Evolutionary conservation across 768 basidiomycete genomes (phyloP), one percentile per base, ranked within the genome.

Genomic region (Pisolithus tinctorius): DNA sequence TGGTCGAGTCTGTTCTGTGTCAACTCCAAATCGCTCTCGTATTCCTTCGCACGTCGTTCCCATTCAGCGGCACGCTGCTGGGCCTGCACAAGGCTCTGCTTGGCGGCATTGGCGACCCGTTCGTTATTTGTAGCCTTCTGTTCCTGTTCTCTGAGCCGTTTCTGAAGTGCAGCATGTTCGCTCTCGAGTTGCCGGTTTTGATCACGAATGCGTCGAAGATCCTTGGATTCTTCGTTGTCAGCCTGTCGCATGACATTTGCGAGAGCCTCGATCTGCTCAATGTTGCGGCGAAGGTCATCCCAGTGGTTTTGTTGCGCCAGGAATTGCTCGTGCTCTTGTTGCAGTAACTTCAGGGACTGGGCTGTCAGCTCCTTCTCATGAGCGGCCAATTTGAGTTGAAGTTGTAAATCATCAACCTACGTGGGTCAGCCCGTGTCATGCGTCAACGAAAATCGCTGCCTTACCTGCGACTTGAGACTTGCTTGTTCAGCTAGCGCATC

Each of bases 21-120:
- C 57, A 75, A 60, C 61, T 86, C 83, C 17, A 89, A 66, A 50
- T 84, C 77, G 20, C 72, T 69, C 65, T 89, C 86, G 40, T 77
- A 76, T 55, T 88, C 85, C 59, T 82, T 83, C 17, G 86, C 81
- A 23, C 83, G 83, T 55, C 78, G 78, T 67, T 93, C 90, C 88
- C 86, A 91, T 59, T 93, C 90, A 3, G 78, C 69, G 3, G 86
- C 78, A 25, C 86, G 86, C 63, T 89, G 86, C 54, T 91, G 85
- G 20, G 85, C 83, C 55, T 86, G 82, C 20, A 76, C 67, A 27
- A 91, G 74, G 62, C 68, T 84, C 62, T 88, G 82, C 40, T 80
- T 79, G 3, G 80, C 74, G 16, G 81, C 67, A 23, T 68, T 68
- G 1, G 81, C 73, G 10, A 81, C 70, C 48, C 81, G 79, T 43